Evolutionary conservation across 164 flowering plant species (phyloP), one percentile per base, ranked within the genome.

Genomic region (Chimonanthus praecox): DNA sequence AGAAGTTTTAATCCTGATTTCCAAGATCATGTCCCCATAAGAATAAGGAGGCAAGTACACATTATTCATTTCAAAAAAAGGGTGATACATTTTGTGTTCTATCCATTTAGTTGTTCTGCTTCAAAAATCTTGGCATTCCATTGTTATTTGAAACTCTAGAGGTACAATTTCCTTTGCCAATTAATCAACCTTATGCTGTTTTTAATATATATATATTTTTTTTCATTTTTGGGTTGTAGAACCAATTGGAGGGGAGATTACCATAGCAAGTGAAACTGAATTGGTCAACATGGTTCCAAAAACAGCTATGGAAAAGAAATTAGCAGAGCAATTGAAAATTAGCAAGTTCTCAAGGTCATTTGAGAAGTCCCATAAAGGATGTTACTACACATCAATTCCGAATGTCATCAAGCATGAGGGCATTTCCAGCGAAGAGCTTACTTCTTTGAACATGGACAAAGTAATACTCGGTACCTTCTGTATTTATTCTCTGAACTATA

Each of bases 401-500:
- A 89, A 83, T 49, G 81, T 88, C 75, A 83, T 94, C 71, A 94
- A 94, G 82, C 83, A 74, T 45, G 87, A 81, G 84, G 94, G 97
- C 75, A 74, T 90, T 43, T 71, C 79, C 45, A 86, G 89, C 3
- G 79, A 88, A 78, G 92, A 88, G 49, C 94, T 92, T 73, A 92
- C 98, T 58, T 85, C 85, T 48, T 77, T 94, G 83, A 94, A 94
- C 88, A 89, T 88, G 80, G 98, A 94, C 86, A 94, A 94, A 90
- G 97, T 88, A 87, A 74, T 71, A 6, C 69, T 60, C 73, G 6
- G 6, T 54, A 15, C 6, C 43, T 44, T 65, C 68, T 62, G 21
- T 18, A 20, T 7, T 20, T 63, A 20, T 10, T 63, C 33, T 63
- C 9, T 33, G 3, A 63, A 63, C 46, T 21, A 6, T 6, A 63